Percentiles rank a stretch among this genome's conserved stretches.
These are phyloP conservation scores for Ceratocystis papillata DNA, from an alignment of 2,329 filamentous ascomycete species.

Conservation along the genomic window DNA sequence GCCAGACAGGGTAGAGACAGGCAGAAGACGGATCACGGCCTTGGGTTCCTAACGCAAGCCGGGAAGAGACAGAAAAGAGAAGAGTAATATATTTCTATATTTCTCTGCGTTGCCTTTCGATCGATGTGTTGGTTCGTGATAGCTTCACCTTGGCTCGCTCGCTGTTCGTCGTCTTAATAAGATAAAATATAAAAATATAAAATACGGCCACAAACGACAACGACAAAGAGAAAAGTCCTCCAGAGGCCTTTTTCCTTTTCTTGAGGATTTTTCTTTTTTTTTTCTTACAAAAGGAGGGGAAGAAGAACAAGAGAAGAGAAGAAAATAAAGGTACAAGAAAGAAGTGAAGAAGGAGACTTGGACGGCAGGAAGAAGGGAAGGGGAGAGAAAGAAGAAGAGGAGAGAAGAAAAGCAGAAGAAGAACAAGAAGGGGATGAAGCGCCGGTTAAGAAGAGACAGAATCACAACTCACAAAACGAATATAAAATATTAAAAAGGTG, in stretches of 20 bases:
- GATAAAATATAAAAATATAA: background rate
- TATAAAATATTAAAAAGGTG: background rate
- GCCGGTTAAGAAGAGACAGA: slow-evolving; percentile 8
- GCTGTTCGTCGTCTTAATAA: background rate
- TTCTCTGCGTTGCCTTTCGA: background rate
- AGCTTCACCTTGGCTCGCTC: no score
- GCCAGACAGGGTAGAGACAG: no score
- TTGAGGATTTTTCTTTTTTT: no score
- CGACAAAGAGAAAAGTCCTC: background rate
- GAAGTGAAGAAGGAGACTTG: slow-evolving; percentile 5
- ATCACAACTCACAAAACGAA: no score
- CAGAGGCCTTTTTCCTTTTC: slow-evolving; percentile 6
- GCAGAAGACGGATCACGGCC: no score
- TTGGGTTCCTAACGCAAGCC: no score
- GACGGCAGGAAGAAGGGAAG: slow-evolving; percentile 8
- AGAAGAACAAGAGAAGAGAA: slow-evolving; percentile 19
- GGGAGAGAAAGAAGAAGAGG: slow-evolving; percentile 1
- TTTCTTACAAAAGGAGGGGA: background rate
- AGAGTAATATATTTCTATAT: slow-evolving; percentile 1
- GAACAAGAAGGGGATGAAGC: background rate
- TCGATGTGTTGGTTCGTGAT: background rate
- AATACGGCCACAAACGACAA: background rate
- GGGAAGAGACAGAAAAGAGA: slow-evolving; percentile 2
- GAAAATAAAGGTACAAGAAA: slow-evolving; percentile 16
- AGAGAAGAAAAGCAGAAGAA: slow-evolving; percentile 15